Evolutionary conservation across 2,329 filamentous ascomycete genomes (phyloP).

Genomic region (Trichophyton schoenleinii): DNA sequence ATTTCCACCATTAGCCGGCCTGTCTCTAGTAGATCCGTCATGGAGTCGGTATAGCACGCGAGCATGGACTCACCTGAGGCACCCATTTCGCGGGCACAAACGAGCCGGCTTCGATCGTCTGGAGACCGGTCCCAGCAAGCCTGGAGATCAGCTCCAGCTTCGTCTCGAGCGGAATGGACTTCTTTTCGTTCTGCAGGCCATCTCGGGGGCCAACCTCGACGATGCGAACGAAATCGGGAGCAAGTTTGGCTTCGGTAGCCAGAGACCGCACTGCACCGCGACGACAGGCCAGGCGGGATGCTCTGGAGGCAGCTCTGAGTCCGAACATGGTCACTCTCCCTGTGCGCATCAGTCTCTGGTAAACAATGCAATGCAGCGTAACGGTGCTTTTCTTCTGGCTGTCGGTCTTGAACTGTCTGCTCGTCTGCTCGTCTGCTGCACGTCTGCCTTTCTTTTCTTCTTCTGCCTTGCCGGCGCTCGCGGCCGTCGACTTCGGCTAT

Average conservation of each 20-base stretch:
- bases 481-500: slow-evolving; percentile 1
- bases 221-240: slow-evolving; percentile 39
- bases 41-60: no score
- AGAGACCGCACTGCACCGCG: slow-evolving; percentile 18
- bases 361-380: no score
- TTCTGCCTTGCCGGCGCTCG: neutral
- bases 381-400: neutral
- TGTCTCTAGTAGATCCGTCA: neutral
- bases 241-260: slow-evolving; percentile 30
- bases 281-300: slow-evolving; percentile 21
- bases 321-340: slow-evolving; percentile 17
- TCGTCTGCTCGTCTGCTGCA: neutral
- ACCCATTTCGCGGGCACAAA: slow-evolving; percentile 45
- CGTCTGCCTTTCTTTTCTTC: neutral
- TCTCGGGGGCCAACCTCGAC: slow-evolving; percentile 44
- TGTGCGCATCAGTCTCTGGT: neutral
- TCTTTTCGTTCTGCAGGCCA: slow-evolving; percentile 43
- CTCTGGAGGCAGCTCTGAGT: slow-evolving; percentile 17
- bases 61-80: slow-evolving; percentile 34
- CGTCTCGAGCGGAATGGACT: slow-evolving; percentile 34
- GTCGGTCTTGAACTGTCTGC: neutral
- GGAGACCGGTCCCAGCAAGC: slow-evolving; percentile 37
- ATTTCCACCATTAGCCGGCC: neutral
- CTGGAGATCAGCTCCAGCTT: slow-evolving; percentile 39
- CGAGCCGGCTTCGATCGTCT: slow-evolving; percentile 41